Evolutionary conservation across 176 grass and related monocot genomes (phyloP).

Genomic region (Aegilops tauschii): DNA sequence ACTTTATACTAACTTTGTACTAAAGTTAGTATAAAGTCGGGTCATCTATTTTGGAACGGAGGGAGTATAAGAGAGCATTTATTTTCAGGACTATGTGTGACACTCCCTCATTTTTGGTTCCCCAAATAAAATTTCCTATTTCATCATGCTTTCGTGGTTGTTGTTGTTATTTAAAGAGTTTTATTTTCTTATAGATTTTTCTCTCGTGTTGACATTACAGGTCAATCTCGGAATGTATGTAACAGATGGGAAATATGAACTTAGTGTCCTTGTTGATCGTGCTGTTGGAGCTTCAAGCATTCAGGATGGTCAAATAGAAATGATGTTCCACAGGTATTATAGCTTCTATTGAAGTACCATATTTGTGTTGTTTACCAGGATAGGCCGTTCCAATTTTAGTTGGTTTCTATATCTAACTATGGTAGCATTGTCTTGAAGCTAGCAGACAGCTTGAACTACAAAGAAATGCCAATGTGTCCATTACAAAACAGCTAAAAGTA

Average conservation of each 20-base stretch:
- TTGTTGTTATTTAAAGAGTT: neutral
- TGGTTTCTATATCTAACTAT: neutral
- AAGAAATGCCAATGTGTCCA: neutral
- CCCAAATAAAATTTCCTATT: neutral
- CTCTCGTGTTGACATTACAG: conserved; percentile 35
- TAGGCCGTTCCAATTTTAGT: neutral
- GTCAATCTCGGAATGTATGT: conserved; percentile 78
- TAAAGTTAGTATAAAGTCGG: too few species aligned
- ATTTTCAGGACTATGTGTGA: neutral
- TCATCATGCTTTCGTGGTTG: neutral
- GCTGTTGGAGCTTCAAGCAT: conserved; percentile 90
- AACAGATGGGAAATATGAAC: conserved; percentile 71
- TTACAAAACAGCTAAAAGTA: neutral
- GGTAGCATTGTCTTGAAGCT: neutral
- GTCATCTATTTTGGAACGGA: too few species aligned
- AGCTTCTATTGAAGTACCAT: neutral
- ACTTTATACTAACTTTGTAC: too few species aligned
- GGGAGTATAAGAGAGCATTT: neutral
- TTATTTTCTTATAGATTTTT: neutral
- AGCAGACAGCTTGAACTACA: neutral
- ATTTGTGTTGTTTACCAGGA: neutral
- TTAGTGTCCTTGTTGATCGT: conserved; percentile 85
- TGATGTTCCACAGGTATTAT: conserved; percentile 89
- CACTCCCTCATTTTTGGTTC: neutral
- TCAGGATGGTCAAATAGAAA: conserved; percentile 81